Percentiles rank a stretch among this genome's conserved stretches.
Evolutionary conservation across 768 basidiomycete species (phyloP).

Genomic region (Lepiota venenata): DNA sequence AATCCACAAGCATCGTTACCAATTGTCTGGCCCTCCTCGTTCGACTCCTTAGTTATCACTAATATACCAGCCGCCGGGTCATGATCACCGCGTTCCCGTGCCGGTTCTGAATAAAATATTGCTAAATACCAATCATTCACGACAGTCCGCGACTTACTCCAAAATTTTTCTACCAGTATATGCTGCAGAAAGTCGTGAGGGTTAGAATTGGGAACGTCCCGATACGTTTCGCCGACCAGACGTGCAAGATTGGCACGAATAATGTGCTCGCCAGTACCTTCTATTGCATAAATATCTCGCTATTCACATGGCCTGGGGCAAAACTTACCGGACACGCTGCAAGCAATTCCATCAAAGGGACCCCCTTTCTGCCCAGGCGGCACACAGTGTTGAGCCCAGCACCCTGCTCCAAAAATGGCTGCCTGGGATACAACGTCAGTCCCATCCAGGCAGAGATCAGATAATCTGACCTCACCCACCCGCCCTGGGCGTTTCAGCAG

Average conservation of each 20-base stretch:
- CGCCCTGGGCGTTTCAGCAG: slow-evolving; percentile 73
- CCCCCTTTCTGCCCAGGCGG: slow-evolving; percentile 1
- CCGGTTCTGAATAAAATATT: slow-evolving; percentile 26
- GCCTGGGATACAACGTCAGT: slow-evolving; percentile 38
- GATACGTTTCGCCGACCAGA: slow-evolving; percentile 38
- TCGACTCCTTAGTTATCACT: slow-evolving; percentile 49
- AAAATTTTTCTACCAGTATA: slow-evolving; percentile 45
- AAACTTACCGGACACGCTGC: slow-evolving; percentile 62
- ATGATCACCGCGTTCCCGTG: slow-evolving; percentile 32
- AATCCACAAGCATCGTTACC: slow-evolving; percentile 14
- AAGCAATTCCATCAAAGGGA: slow-evolving; percentile 43
- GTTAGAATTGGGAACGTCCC: slow-evolving; percentile 27
- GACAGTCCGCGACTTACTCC: slow-evolving; percentile 36
- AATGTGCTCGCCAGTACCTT: slow-evolving; percentile 75
- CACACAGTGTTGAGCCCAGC: slow-evolving; percentile 54
- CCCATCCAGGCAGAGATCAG: background rate
- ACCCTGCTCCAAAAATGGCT: slow-evolving; percentile 69
- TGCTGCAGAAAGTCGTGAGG: slow-evolving; percentile 50
- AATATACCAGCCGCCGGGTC: slow-evolving; percentile 61
- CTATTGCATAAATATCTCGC: background rate
- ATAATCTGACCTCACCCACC: slow-evolving; percentile 60
- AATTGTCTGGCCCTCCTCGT: slow-evolving; percentile 18
- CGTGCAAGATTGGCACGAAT: slow-evolving; percentile 53
- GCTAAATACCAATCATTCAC: slow-evolving; percentile 6
- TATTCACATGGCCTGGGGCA: background rate